Conservation (phyloP, 495 filamentous ascomycete genomes). For the Annulohypoxylon stygium region DNA sequence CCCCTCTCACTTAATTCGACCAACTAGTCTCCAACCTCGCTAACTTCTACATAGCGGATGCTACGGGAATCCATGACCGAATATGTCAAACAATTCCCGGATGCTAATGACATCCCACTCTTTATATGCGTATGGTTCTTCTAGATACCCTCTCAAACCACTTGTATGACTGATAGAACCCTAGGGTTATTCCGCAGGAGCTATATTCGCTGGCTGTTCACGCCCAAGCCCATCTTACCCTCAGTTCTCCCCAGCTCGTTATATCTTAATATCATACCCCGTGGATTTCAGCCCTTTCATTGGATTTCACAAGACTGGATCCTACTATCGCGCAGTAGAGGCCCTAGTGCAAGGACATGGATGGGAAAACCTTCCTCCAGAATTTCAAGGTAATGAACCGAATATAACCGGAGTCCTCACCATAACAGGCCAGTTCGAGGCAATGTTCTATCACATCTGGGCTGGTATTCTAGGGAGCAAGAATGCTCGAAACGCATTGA, state of each 20-base stretch:
- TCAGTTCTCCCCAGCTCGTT: slow-evolving; percentile 36
- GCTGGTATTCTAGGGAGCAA: slow-evolving; percentile 29
- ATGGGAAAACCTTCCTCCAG: slow-evolving; percentile 42
- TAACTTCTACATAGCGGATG: slow-evolving; percentile 32
- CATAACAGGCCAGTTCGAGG: slow-evolving; percentile 33
- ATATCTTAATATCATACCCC: slow-evolving; percentile 44
- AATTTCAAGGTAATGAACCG: slow-evolving; percentile 42
- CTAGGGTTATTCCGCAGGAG: slow-evolving; percentile 44
- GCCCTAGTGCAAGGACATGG: slow-evolving; percentile 40
- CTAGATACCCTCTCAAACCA: neutral
- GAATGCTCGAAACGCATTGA: slow-evolving; percentile 32
- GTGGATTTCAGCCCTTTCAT: slow-evolving; percentile 43
- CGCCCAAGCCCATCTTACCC: slow-evolving; percentile 27
- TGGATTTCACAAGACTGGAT: slow-evolving; percentile 31
- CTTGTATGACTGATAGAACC: neutral
- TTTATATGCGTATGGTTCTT: slow-evolving; percentile 44
- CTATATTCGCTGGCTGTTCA: slow-evolving; percentile 43
- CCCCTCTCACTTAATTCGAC: neutral
- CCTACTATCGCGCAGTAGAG: slow-evolving; percentile 40
- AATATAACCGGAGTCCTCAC: slow-evolving; percentile 42
- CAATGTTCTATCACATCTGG: slow-evolving; percentile 34
- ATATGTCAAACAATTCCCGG: slow-evolving; percentile 37
- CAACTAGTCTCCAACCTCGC: slow-evolving; percentile 4
- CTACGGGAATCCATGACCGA: slow-evolving; percentile 40
- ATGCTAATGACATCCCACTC: slow-evolving; percentile 9